Evolutionary conservation across 176 grass and related monocot species (phyloP), one percentile per base, ranked within the genome.

Genomic region (Neostapfia colusana): DNA sequence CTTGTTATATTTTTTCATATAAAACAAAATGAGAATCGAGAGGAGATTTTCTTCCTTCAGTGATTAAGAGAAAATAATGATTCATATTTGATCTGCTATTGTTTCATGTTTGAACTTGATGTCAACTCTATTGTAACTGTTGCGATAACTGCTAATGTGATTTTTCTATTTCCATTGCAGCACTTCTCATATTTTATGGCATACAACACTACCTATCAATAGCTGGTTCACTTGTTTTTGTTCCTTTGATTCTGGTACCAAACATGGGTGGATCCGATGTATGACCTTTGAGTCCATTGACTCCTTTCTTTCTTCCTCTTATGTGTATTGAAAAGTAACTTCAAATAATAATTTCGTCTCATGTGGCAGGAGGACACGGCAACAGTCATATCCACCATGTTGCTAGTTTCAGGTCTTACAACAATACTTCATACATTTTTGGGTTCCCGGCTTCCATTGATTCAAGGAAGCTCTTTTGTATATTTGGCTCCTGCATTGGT

Each of bases 381-480:
- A 77, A 91, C 84, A 65, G 95, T 99, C 72, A 90, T 99, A 75
- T 99, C 95, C 77, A 99, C 95, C 42, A 85, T 92, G 87, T 55
- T 99, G 50, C 79, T 95, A 84, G 70, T 99, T 27, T 90, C 95
- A 72, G 95, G 95, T 73, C 78, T 99, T 63, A 86, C 95, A 73
- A 99, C 95, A 77, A 89, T 99, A 86, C 80, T 99, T 51, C 91
- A 99, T 79, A 89, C 89, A 27, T 92, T 88, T 82, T 86, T 99
- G 44, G 95, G 95, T 64, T 90, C 89, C 73, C 90, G 95, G 72
- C 91, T 99, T 88, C 91, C 95, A 64, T 58, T 99, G 80, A 75
- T 99, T 74, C 95, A 99, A 85, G 95, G 95, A 78, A 99, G 92
- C 77, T 99, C 95, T 31, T 99, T 99, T 92, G 85, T 91, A 57